Conservation (phyloP, 106 monocot genomes). For the Platanthera zijinensis region DNA sequence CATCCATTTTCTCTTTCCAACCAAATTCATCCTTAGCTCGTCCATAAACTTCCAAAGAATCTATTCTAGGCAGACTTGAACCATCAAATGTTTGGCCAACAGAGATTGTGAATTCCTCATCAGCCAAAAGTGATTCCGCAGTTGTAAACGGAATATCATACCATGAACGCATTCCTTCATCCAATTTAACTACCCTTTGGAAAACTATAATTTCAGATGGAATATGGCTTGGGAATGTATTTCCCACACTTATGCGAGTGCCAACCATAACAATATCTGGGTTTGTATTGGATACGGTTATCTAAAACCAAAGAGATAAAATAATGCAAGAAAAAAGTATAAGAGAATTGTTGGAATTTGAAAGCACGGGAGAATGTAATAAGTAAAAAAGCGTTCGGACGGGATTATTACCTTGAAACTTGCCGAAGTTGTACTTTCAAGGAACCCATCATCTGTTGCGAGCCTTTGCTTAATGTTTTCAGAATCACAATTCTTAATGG, state of each 20-base stretch:
- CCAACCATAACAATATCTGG: constrained; percentile 97
- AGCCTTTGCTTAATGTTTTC: constrained; percentile 81
- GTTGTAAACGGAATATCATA: constrained; percentile 94
- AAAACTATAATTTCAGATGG: constrained; percentile 77
- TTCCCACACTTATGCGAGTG: constrained; percentile 82
- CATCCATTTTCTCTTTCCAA: constrained; percentile 99
- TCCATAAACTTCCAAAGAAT: constrained; percentile 91
- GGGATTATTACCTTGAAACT: constrained; percentile 74
- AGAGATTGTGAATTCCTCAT: constrained; percentile 85
- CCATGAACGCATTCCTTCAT: constrained; percentile 97
- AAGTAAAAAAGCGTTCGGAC: neutral
- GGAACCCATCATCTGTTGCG: constrained; percentile 84
- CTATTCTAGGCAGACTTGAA: constrained; percentile 66
- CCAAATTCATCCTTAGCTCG: constrained; percentile 98
- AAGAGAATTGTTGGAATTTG: neutral
- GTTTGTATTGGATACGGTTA: constrained; percentile 78
- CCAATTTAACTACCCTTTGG: constrained; percentile 79
- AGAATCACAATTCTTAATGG: constrained; percentile 70
- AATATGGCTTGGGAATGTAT: constrained; percentile 81
- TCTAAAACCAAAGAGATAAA: constrained; percentile 23
- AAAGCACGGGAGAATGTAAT: neutral
- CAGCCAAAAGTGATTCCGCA: constrained; percentile 87
- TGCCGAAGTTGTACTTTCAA: constrained; percentile 69
- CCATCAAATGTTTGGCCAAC: constrained; percentile 71
- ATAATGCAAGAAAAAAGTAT: neutral